Evolutionary conservation across 352 stramenopile genomes (phyloP), one percentile per base, ranked within the genome.

Genomic region (Pythium pyrilobum): DNA sequence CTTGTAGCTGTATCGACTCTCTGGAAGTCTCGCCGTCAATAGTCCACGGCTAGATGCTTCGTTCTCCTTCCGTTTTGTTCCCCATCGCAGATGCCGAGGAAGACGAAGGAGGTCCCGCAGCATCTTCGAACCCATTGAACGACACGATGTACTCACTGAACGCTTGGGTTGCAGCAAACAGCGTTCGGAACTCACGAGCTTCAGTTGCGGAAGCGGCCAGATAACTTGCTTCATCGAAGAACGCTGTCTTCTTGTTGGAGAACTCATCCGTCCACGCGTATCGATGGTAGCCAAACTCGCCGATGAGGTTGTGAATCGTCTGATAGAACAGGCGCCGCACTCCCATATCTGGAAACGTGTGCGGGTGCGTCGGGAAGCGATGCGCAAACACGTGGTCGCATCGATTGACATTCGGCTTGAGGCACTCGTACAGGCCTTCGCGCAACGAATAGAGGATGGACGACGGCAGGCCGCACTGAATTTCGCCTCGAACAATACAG

Each of bases 161-260:
- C 5, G 83, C 83, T 45, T 94, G 83, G 3, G 81, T 94, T 5
- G 83, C 77, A 45, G 88, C 88, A 49, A 94, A 92, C n/a, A 81
- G 64, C 23, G 81, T 94, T 52, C 81, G 77, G 39, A 94, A 92
- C 49, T 91, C 78, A 27, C 83, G 83, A 62, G 84, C 89, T 20
- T 87, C 73, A 0, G 74, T 77, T 5, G 77, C 42, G 8, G 83
- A 94, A 5, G 77, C 76, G 24, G 83, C 83, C 23, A 94, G 55
- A 50, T 94, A 94, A 55, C 83, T 91, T 21, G 83, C 83, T 52
- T 94, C 83, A 49, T 94, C 83, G 45, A 94, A 92, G 52, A 94
- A 92, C 10, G 88, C 67, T 8, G 82, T 90, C 54, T 75, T 77
- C 40, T 81, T 74, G 29, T 85, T 78, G 20, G 77, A 84, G 64